These are phyloP conservation scores for Globisporangium parvum DNA, from an alignment of 352 stramenopile genomes.

Conservation along the genomic window DNA sequence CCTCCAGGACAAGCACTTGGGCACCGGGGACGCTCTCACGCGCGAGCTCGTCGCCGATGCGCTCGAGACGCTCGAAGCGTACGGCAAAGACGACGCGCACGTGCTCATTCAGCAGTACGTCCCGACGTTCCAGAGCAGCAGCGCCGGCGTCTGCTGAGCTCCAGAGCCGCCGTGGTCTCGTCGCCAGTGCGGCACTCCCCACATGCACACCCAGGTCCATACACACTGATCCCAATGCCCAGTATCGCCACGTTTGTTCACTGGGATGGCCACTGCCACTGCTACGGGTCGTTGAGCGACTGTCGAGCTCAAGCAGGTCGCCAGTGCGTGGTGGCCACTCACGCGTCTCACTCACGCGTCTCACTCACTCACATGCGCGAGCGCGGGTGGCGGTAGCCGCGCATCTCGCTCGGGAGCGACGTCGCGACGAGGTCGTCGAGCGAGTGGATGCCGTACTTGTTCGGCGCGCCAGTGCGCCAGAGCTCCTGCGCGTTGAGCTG, in stretches of 20 bases:
- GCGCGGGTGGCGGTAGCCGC: constrained; percentile 83
- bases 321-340: too few relatives aligned
- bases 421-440: constrained; percentile 88
- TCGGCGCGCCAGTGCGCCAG: constrained; percentile 83
- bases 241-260: not conserved
- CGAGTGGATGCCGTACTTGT: constrained; percentile 90
- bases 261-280: not conserved
- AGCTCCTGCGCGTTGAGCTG: constrained; percentile 88
- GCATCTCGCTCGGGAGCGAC: constrained; percentile 84
- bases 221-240: not conserved
- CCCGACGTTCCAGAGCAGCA: constrained; percentile 53
- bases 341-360: too few relatives aligned
- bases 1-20: constrained; percentile 69
- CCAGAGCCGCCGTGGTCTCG: too few relatives aligned
- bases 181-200: too few relatives aligned
- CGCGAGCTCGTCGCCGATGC: constrained; percentile 52
- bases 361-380: constrained; percentile 66
- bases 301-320: too few relatives aligned
- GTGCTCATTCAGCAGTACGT: constrained; percentile 76
- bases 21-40: constrained; percentile 55
- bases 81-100: constrained; percentile 60
- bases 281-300: too few relatives aligned
- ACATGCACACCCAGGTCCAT: too few relatives aligned
- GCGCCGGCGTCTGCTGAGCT: not conserved
- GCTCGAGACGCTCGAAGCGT: constrained; percentile 70